These are phyloP conservation scores for Dissophora globulifera DNA, from an alignment of 192 early-diverging fungal genomes.

Conservation along the genomic window DNA sequence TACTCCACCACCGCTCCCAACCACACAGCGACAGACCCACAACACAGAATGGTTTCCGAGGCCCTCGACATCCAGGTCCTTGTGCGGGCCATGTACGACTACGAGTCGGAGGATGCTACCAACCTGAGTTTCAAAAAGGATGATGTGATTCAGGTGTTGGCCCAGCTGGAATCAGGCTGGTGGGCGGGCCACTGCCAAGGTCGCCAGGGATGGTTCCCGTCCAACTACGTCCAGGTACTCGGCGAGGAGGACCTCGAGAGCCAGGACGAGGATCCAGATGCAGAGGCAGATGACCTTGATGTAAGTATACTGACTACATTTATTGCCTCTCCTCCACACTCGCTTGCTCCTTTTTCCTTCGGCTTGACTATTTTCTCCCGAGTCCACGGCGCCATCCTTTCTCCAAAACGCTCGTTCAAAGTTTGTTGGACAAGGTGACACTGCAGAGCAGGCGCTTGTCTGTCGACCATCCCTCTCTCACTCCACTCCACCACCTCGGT, in stretches of 20 bases:
- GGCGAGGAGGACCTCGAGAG: slow-evolving; percentile 64
- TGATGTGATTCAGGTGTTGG: slow-evolving; percentile 91
- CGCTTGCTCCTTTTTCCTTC: neutral
- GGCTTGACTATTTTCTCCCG: neutral
- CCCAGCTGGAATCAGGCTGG: slow-evolving; percentile 93
- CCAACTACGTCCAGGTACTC: slow-evolving; percentile 80
- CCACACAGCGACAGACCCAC: no score
- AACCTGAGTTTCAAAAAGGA: slow-evolving; percentile 85
- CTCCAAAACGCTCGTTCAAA: no score
- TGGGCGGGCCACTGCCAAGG: slow-evolving; percentile 92
- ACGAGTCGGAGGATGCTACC: slow-evolving; percentile 79
- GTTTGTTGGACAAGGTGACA: no score
- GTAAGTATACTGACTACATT: slow-evolving; percentile 22
- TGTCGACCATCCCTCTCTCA: no score
- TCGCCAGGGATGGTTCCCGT: slow-evolving; percentile 90
- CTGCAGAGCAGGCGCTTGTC: no score
- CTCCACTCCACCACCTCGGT: no score
- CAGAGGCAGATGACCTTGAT: slow-evolving; percentile 29
- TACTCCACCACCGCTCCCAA: no score
- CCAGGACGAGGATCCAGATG: slow-evolving; percentile 53
- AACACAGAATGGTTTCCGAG: slow-evolving; percentile 35
- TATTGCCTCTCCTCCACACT: neutral
- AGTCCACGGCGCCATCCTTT: no score
- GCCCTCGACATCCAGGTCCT: slow-evolving; percentile 47
- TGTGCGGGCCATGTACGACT: slow-evolving; percentile 89